Percentiles rank a stretch among this genome's conserved stretches.
phyloP scores from a whole-genome alignment of 192 early-diverging fungal genomes.

The Gaertneriomyces semiglobifer region DNA sequence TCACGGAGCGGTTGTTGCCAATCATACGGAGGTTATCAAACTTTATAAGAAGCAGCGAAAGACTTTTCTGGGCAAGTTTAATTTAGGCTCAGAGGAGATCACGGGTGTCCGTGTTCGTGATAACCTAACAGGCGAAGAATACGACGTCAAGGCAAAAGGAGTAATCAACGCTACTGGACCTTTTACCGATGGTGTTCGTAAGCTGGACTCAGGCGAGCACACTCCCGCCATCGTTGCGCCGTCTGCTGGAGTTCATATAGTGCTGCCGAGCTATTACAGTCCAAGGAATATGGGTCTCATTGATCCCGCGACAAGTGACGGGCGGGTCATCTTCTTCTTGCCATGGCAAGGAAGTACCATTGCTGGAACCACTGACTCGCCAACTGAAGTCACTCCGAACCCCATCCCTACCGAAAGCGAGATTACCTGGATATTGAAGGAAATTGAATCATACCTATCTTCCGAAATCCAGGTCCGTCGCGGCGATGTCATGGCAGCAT shows the following conservation, averaged over 20 bases:
- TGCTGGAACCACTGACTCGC: conserved; percentile 92
- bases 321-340: conserved; percentile 95
- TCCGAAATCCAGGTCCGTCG: conserved; percentile 94
- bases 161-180: conserved; percentile 90
- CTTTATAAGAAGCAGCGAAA: conserved; percentile 67
- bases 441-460: conserved; percentile 86
- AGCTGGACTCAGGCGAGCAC: conserved; percentile 72
- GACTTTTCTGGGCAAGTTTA: conserved; percentile 31
- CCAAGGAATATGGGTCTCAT: conserved; percentile 92
- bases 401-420: conserved; percentile 90
- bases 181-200: conserved; percentile 81
- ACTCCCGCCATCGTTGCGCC: conserved; percentile 87
- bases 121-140: conserved; percentile 80
- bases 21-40: conserved; percentile 85
- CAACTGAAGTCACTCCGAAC: conserved; percentile 76
- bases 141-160: conserved; percentile 83
- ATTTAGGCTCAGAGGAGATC: conserved; percentile 58
- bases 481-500: conserved; percentile 94
- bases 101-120: conserved; percentile 81
- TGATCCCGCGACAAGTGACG: conserved; percentile 90
- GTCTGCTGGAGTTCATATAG: conserved; percentile 88
- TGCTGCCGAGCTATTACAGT: conserved; percentile 92
- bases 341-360: conserved; percentile 97
- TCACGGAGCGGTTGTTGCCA: conserved; percentile 87
- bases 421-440: conserved; percentile 91